Evolutionary conservation across 768 basidiomycete genomes (phyloP).

Genomic region (Leccinellum rugosiceps): DNA sequence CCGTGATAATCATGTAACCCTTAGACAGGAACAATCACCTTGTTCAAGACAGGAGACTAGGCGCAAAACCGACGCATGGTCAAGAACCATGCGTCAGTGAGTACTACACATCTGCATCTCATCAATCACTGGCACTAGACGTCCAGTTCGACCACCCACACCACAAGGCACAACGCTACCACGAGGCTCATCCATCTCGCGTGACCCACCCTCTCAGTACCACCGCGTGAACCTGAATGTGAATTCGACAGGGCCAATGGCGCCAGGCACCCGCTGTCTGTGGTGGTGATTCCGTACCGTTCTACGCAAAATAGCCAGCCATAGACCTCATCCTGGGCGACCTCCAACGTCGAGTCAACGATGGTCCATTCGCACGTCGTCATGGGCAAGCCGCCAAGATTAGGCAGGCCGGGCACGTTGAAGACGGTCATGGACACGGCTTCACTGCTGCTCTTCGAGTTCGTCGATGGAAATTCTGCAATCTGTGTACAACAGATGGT

Average conservation of each 20-base stretch:
- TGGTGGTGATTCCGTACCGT: background rate
- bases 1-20: too few relatives aligned
- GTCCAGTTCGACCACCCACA: background rate
- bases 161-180: background rate
- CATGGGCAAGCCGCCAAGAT: background rate
- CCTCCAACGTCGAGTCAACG: background rate
- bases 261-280: background rate
- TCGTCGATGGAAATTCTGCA: background rate
- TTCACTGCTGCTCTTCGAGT: background rate
- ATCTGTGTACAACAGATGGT: constrained; percentile 3
- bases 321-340: background rate
- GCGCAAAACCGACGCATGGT: too few relatives aligned
- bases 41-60: background rate
- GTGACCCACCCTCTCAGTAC: background rate
- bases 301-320: background rate
- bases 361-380: constrained; percentile 1
- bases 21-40: too few relatives aligned
- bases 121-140: background rate
- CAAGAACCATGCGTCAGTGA: background rate
- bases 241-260: background rate
- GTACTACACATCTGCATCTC: background rate
- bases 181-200: background rate
- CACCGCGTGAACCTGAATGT: background rate
- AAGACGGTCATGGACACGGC: background rate
- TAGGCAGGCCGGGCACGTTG: background rate